Conservation (phyloP, 2,329 filamentous ascomycete genomes). For the Chaetomium sp. region DNA sequence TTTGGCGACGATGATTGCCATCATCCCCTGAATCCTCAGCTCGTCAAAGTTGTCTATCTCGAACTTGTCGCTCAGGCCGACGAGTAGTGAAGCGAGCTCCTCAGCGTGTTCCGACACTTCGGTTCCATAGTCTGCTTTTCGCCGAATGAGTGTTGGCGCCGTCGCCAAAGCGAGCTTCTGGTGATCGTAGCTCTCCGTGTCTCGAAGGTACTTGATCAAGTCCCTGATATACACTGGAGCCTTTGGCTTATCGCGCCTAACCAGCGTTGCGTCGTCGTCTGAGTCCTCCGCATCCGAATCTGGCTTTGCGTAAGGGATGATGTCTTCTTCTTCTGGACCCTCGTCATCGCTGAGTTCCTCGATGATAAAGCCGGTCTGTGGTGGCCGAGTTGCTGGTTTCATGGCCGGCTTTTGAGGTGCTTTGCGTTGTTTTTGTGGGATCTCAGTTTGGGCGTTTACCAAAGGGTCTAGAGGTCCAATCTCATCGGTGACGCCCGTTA, state of each 20-base stretch:
- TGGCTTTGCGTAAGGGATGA: conserved; percentile 80
- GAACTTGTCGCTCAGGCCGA: conserved; percentile 82
- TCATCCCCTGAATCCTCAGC: conserved; percentile 75
- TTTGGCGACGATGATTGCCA: conserved; percentile 76
- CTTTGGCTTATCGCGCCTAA: conserved; percentile 79
- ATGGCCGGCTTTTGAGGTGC: conserved; percentile 34
- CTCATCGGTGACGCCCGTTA: conserved; percentile 65
- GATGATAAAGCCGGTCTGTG: conserved; percentile 55
- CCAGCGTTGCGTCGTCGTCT: conserved; percentile 86
- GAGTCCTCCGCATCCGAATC: conserved; percentile 89
- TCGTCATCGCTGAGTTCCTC: conserved; percentile 62
- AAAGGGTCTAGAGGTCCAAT: conserved; percentile 61
- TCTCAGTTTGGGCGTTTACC: conserved; percentile 33
- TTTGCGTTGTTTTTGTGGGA: conserved; percentile 25
- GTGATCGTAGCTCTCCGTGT: conserved; percentile 80
- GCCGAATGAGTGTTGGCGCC: conserved; percentile 77
- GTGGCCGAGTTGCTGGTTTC: conserved; percentile 37
- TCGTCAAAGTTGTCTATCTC: conserved; percentile 78
- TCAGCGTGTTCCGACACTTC: conserved; percentile 84
- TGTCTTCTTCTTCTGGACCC: conserved; percentile 65
- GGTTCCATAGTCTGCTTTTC: conserved; percentile 84
- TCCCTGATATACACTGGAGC: conserved; percentile 91
- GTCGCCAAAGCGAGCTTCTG: conserved; percentile 78
- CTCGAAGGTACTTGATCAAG: conserved; percentile 74
- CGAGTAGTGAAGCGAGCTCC: conserved; percentile 74